Conservation (phyloP, 148 eudicot species). For the Vaccinium myrtillus region DNA sequence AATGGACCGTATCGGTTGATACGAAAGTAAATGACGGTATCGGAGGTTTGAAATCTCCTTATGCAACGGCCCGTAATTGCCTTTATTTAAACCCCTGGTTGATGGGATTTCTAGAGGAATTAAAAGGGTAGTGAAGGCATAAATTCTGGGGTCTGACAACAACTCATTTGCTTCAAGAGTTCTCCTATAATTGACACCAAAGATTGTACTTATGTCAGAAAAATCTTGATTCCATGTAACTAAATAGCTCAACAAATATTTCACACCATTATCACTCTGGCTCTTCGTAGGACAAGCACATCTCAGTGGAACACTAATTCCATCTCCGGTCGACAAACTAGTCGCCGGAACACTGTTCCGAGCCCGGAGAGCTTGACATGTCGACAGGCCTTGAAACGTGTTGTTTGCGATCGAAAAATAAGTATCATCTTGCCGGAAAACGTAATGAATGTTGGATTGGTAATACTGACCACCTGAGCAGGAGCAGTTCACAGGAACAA, state of each 20-base stretch:
- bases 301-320: constrained; percentile 60
- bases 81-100: too few relatives aligned
- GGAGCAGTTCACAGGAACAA: constrained; percentile 73
- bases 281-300: constrained; percentile 86
- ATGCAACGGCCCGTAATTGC: too few relatives aligned
- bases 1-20: too few relatives aligned
- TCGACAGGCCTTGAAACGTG: constrained; percentile 62
- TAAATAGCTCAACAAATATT: constrained; percentile 65
- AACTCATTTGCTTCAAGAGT: constrained; percentile 62
- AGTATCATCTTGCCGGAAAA: constrained; percentile 29
- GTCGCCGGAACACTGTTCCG: constrained; percentile 25
- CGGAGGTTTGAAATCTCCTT: too few relatives aligned
- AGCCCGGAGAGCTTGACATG: constrained; percentile 55
- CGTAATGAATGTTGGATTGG: constrained; percentile 58
- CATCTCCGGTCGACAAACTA: constrained; percentile 31
- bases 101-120: constrained; percentile 39
- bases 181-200: constrained; percentile 47
- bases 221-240: constrained; percentile 30
- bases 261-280: constrained; percentile 53
- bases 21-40: too few relatives aligned
- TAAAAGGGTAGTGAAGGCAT: constrained; percentile 62
- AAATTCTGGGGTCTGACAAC: constrained; percentile 41
- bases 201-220: constrained; percentile 28
- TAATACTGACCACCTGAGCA: constrained; percentile 58
- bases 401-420: constrained; percentile 38